Conservation (phyloP, 2,329 filamentous ascomycete species). For the Cladosporium sp. region DNA sequence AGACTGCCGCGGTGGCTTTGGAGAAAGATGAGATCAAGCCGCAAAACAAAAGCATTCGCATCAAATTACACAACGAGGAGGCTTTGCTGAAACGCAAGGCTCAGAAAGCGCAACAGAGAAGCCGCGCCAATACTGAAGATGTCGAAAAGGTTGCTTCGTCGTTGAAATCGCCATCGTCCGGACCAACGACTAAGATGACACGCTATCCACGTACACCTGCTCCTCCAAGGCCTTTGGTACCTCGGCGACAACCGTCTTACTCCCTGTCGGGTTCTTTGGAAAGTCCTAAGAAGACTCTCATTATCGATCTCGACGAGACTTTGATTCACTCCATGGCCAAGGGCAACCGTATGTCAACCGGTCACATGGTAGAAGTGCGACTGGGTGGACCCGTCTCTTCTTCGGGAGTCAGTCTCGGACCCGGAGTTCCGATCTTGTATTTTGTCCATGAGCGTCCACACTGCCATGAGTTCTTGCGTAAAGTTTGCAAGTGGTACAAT, state of each 20-base stretch:
- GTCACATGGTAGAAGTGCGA: slow-evolving; percentile 94
- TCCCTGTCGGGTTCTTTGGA: slow-evolving; percentile 56
- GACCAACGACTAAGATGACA: slow-evolving; percentile 55
- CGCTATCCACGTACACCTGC: slow-evolving; percentile 87
- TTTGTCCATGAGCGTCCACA: slow-evolving; percentile 97
- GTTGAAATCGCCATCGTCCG: slow-evolving; percentile 87
- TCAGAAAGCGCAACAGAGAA: slow-evolving; percentile 47
- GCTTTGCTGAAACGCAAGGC: slow-evolving; percentile 57
- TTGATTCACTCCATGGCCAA: slow-evolving; percentile 98
- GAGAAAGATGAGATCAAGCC: slow-evolving; percentile 60
- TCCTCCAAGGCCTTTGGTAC: slow-evolving; percentile 84
- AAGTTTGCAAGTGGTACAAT: slow-evolving; percentile 97
- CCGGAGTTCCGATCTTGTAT: slow-evolving; percentile 94
- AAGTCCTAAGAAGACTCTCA: slow-evolving; percentile 81
- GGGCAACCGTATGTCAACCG: slow-evolving; percentile 89
- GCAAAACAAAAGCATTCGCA: slow-evolving; percentile 76
- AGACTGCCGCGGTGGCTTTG: slow-evolving; percentile 47
- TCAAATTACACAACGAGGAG: slow-evolving; percentile 83
- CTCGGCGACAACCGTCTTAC: slow-evolving; percentile 84
- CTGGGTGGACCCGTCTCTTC: slow-evolving; percentile 19
- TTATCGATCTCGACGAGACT: slow-evolving; percentile 94
- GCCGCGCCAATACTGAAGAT: slow-evolving; percentile 29
- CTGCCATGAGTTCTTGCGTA: slow-evolving; percentile 92
- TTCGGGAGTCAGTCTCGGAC: slow-evolving; percentile 51
- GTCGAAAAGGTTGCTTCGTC: slow-evolving; percentile 59